These are phyloP conservation scores for Austroboletus festivus DNA, from an alignment of 768 basidiomycete genomes.

Conservation along the genomic window DNA sequence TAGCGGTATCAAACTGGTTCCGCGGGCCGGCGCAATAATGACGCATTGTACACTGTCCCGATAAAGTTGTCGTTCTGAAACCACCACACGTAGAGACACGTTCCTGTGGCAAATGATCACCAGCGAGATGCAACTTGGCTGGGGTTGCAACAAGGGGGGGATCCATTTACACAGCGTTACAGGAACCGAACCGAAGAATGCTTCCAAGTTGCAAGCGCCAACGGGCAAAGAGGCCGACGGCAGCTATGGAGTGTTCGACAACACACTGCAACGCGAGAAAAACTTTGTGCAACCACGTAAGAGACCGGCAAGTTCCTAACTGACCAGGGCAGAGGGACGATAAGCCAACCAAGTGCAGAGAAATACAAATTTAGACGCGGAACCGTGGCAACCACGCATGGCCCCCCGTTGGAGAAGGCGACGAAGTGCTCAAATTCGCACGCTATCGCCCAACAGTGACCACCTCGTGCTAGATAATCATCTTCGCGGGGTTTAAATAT, in stretches of 20 bases:
- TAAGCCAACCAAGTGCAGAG: too few relatives aligned
- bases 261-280: neutral
- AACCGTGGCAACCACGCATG: too few relatives aligned
- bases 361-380: too few relatives aligned
- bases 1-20: conserved; percentile 9
- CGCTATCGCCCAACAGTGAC: too few relatives aligned
- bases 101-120: neutral
- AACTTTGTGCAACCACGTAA: conserved; percentile 18
- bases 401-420: too few relatives aligned
- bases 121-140: too few relatives aligned
- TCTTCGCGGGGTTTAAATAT: conserved; percentile 21
- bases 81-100: neutral
- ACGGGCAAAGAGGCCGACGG: neutral
- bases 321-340: conserved; percentile 1
- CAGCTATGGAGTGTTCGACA: too few relatives aligned
- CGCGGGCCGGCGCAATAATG: neutral
- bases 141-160: too few relatives aligned
- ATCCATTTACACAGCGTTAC: neutral
- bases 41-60: neutral
- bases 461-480: too few relatives aligned
- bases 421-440: too few relatives aligned
- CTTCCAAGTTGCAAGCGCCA: too few relatives aligned
- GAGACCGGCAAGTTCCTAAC: neutral
- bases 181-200: neutral
- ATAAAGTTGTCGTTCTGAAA: conserved; percentile 5